Conservation (phyloP, 805 yeast genomes). For the Cyberlindnera saturnus region DNA sequence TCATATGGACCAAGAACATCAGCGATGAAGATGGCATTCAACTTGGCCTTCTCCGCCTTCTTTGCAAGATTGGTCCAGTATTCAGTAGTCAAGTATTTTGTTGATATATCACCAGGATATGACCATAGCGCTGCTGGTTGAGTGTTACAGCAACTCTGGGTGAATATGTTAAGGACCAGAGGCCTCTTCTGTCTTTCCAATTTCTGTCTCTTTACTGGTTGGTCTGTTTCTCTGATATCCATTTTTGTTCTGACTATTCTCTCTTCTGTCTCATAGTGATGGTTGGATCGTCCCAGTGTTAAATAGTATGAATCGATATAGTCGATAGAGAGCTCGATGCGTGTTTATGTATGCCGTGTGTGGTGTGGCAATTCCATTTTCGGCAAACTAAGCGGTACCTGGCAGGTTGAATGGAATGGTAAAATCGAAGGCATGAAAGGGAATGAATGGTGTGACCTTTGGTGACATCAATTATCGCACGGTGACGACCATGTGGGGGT, state of each 20-base stretch:
- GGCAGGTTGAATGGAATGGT: too few species aligned
- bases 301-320: too few species aligned
- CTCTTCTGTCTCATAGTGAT: too few species aligned
- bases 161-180: constrained; percentile 33
- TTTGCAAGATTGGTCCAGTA: constrained; percentile 35
- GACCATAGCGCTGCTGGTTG: constrained; percentile 32
- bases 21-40: constrained; percentile 34
- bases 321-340: too few species aligned
- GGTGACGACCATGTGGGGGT: too few species aligned
- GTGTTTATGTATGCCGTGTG: too few species aligned
- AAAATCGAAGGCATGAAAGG: too few species aligned
- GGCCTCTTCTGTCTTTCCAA: constrained; percentile 13
- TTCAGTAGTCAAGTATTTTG: constrained; percentile 22
- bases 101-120: constrained; percentile 31
- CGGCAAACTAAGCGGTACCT: too few species aligned
- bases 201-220: background rate
- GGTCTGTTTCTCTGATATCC: background rate
- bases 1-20: constrained; percentile 36
- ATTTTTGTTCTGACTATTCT: background rate
- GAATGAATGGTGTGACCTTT: too few species aligned
- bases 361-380: too few species aligned
- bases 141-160: constrained; percentile 27
- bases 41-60: constrained; percentile 30
- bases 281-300: too few species aligned
- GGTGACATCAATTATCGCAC: too few species aligned